Evolutionary conservation across 768 basidiomycete genomes (phyloP), one percentile per base, ranked within the genome.

Genomic region (Boletus huronensis): DNA sequence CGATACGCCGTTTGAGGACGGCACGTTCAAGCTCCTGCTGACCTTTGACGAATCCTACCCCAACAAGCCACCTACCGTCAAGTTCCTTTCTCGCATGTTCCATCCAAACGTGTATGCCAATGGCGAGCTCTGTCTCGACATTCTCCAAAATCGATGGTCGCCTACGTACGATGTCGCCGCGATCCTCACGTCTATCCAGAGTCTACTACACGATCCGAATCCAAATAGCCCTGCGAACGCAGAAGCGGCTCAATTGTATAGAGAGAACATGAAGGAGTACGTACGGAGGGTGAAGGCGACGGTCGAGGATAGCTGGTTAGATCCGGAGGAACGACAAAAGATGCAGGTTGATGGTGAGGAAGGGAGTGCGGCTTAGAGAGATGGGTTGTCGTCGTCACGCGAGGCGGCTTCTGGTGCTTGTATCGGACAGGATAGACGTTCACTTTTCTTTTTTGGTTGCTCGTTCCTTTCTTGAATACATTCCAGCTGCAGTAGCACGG

Each of bases 111-210:
- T 99, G 10, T 99, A 98, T 72, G 90, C 90, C 42, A 98, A 97
- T 64, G 97, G 97, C 58, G 96, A 98, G 70, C 88, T 99, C 48
- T 99, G 97, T 69, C 80, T 99, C 48, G 97, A 98, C 72, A 99
- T 98, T 66, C 81, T 99, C 34, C 97, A 99, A 77, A 99, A 99
- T 69, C 81, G 97, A 23, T 99, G 97, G 97, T 92, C 89, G 25
- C 97, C 97, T 6, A 98, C 97, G 1, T 99, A 99, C 72, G 97
- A 99, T 67, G 97, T 99, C 50, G 93, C 95, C 19, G 97, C 97
- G 28, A 98, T 98, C 74, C 79, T 99, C 64, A 99, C 97, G 9
- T 90, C 87, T 62, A 96, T 99, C 54, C 97, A 98, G 72, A 91
- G 88, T 71, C 75, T 99, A 52, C 76, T 99, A 55, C 95, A 98